Evolutionary conservation across 2,329 filamentous ascomycete genomes (phyloP).

Genomic region (Alternaria angustiovoidea): DNA sequence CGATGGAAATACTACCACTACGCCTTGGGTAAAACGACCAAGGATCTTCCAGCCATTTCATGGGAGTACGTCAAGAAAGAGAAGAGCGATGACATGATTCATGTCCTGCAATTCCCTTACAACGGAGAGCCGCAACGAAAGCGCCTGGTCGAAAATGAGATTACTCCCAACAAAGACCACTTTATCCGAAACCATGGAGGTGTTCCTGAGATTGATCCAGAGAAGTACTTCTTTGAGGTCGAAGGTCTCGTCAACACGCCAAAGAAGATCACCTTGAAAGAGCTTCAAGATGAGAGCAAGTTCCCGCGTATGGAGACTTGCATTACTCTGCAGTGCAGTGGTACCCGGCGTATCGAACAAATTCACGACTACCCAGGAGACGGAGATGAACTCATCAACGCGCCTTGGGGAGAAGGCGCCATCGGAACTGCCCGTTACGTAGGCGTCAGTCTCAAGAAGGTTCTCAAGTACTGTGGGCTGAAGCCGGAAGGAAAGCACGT

Average conservation of each 20-base stretch:
- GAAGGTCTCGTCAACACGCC: conserved; percentile 70
- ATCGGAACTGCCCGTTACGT: conserved; percentile 71
- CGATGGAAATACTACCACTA: conserved; percentile 58
- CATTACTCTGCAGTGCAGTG: conserved; percentile 72
- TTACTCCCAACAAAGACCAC: conserved; percentile 69
- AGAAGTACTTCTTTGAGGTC: conserved; percentile 63
- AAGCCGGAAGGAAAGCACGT: conserved; percentile 65
- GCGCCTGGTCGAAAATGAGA: conserved; percentile 63
- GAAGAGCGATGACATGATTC: conserved; percentile 58
- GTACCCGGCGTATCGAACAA: conserved; percentile 74
- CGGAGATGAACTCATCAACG: conserved; percentile 65
- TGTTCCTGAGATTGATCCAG: conserved; percentile 69
- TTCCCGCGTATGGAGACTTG: conserved; percentile 69
- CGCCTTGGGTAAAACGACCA: conserved; percentile 51
- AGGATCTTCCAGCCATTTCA: conserved; percentile 63
- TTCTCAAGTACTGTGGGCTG: conserved; percentile 74
- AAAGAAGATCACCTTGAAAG: conserved; percentile 63
- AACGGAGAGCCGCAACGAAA: conserved; percentile 58
- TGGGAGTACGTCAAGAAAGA: conserved; percentile 57
- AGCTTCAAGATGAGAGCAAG: conserved; percentile 66
- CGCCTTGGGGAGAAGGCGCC: conserved; percentile 62
- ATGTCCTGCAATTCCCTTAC: conserved; percentile 58
- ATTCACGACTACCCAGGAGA: conserved; percentile 71
- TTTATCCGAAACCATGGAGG: conserved; percentile 78
- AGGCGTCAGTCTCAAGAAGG: conserved; percentile 71